Conservation (phyloP, 139 green algal species). For the Cymbomonas tetramitiformis region DNA sequence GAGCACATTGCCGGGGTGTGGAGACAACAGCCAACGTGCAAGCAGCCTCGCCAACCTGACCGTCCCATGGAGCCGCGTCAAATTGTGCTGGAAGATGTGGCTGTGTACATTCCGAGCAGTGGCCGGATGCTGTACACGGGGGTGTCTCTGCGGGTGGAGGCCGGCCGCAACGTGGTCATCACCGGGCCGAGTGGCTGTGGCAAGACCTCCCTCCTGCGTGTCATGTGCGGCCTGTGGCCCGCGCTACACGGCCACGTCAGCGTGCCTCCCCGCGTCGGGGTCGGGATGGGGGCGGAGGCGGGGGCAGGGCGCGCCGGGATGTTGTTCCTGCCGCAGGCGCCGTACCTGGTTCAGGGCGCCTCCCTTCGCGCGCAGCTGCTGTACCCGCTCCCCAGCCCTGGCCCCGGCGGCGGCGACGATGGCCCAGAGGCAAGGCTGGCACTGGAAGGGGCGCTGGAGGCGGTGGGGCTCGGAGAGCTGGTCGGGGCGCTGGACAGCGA, state of each 20-base stretch:
- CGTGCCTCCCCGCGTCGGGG: neutral
- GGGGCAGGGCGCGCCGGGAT: neutral
- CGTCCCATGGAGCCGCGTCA: no score
- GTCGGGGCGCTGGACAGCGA: neutral
- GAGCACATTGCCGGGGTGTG: no score
- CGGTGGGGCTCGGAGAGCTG: neutral
- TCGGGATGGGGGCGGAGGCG: neutral
- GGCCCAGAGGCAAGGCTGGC: no score
- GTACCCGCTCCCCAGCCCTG: no score
- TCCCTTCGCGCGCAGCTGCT: constrained; percentile 10
- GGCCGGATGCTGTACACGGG: neutral
- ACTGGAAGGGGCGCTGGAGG: neutral
- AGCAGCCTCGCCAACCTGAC: no score
- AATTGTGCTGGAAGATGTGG: no score
- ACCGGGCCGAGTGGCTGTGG: neutral
- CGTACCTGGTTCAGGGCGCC: constrained; percentile 9
- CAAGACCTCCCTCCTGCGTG: neutral
- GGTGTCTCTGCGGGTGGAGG: neutral
- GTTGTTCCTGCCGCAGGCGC: constrained; percentile 3
- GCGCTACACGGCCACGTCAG: neutral
- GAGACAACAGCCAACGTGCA: no score
- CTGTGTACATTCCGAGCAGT: no score
- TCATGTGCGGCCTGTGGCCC: constrained; percentile 2
- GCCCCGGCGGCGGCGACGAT: no score
- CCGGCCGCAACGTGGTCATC: constrained; percentile 10